Conservation (phyloP, 495 filamentous ascomycete species). For the Tuber melanosporum region DNA sequence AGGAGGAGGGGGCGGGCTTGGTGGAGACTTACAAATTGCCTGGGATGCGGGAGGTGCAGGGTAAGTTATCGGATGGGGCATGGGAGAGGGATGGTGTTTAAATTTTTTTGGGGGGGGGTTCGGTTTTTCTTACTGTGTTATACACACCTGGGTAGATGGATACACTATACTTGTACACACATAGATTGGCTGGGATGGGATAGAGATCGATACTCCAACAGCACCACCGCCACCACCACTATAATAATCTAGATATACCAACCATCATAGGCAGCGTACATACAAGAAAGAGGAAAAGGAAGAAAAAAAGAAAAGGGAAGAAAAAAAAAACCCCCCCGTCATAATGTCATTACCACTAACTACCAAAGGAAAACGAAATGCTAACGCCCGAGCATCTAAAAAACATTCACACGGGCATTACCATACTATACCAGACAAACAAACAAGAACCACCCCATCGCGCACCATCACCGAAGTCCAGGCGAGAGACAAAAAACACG, state of each 20-base stretch:
- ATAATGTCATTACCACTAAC: not conserved
- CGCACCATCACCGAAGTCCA: not conserved
- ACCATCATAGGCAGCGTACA: not conserved
- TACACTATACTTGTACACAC: not conserved
- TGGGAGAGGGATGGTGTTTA: constrained; percentile 50
- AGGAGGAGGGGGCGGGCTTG: constrained; percentile 62
- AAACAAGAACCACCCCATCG: not conserved
- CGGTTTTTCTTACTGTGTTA: not conserved
- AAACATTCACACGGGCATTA: not conserved
- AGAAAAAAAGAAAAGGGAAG: constrained; percentile 5
- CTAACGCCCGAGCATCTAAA: not conserved
- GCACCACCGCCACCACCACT: not conserved
- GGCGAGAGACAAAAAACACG: no score
- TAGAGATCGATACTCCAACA: not conserved
- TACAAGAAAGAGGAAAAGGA: not conserved
- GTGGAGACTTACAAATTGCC: constrained; percentile 60
- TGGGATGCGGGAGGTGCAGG: constrained; percentile 50
- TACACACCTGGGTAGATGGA: not conserved
- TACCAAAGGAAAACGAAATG: not conserved
- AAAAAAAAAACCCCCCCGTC: not conserved
- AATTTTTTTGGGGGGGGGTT: constrained; percentile 6
- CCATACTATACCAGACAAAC: not conserved
- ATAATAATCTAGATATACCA: not conserved
- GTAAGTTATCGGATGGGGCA: constrained; percentile 58
- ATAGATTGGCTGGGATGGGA: constrained; percentile 3